Percentiles rank a stretch among this genome's conserved stretches.
Conservation (phyloP, 805 yeast genomes). For the Candida nemodendra region DNA sequence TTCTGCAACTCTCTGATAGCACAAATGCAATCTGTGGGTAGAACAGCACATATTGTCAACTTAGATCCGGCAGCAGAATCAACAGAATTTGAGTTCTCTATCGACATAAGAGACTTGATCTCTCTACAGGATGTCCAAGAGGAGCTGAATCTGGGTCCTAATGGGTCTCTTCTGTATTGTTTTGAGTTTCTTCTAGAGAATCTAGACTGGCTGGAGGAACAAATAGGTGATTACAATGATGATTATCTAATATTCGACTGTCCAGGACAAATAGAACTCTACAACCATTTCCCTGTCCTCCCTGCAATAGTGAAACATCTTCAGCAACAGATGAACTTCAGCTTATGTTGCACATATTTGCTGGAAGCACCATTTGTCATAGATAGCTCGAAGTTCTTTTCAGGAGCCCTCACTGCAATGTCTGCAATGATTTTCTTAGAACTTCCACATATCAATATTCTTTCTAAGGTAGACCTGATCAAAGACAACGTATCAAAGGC, state of each 20-base stretch:
- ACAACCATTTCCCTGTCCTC: conserved; percentile 90
- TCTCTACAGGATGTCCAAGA: conserved; percentile 94
- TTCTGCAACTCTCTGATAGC: conserved; percentile 86
- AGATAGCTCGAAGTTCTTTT: conserved; percentile 87
- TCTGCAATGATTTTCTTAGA: conserved; percentile 95
- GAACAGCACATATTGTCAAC: conserved; percentile 92
- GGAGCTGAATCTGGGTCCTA: conserved; percentile 89
- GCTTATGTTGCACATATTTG: conserved; percentile 87
- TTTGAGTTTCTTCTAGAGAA: conserved; percentile 88
- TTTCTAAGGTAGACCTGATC: conserved; percentile 83
- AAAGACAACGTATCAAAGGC: conserved; percentile 74
- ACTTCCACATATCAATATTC: conserved; percentile 88
- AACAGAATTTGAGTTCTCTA: conserved; percentile 83
- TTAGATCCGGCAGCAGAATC: conserved; percentile 98
- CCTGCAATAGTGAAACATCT: conserved; percentile 88
- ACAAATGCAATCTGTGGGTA: conserved; percentile 85
- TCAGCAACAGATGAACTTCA: conserved; percentile 75
- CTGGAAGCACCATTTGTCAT: conserved; percentile 92
- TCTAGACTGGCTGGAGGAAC: conserved; percentile 96
- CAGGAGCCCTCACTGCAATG: conserved; percentile 97
- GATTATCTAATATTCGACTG: conserved; percentile 94
- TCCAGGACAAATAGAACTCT: conserved; percentile 95
- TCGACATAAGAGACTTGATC: conserved; percentile 87
- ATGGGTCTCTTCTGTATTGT: conserved; percentile 91
- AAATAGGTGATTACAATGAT: conserved; percentile 92